phyloP scores from a whole-genome alignment of 2,329 filamentous ascomycete genomes.

The Alternaria panax region DNA sequence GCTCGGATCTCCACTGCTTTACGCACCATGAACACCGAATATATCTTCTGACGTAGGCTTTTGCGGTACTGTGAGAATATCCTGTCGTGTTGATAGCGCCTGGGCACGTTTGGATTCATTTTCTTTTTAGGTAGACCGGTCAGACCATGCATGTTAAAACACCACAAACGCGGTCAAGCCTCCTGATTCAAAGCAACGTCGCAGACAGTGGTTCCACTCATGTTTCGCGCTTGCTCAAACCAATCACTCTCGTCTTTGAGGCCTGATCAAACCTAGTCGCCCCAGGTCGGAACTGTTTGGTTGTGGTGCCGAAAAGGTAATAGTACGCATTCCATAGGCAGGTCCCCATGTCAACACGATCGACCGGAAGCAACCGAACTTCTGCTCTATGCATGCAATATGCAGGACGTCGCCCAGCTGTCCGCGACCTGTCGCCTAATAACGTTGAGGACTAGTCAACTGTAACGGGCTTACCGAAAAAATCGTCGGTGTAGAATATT shows the following conservation, averaged over 20 bases:
- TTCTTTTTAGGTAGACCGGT: constrained; percentile 19
- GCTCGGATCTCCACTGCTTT: background rate
- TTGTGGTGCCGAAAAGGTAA: constrained; percentile 27
- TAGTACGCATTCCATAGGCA: constrained; percentile 40
- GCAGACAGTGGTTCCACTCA: constrained; percentile 5
- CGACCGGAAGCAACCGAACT: constrained; percentile 45
- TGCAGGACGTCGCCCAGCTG: constrained; percentile 24
- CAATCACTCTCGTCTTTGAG: constrained; percentile 27
- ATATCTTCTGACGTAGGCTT: background rate
- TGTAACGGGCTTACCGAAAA: constrained; percentile 30
- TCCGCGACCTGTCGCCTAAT: constrained; percentile 19
- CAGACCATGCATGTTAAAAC: constrained; percentile 25
- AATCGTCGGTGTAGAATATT: constrained; percentile 4
- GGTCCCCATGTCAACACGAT: constrained; percentile 31
- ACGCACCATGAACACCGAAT: background rate
- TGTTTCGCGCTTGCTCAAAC: constrained; percentile 25
- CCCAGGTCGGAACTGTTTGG: constrained; percentile 38
- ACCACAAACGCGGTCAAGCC: constrained; percentile 14
- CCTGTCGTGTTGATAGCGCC: background rate
- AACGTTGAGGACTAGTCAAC: constrained; percentile 21
- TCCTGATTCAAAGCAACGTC: constrained; percentile 23
- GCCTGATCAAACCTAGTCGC: constrained; percentile 29
- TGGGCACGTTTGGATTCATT: constrained; percentile 20
- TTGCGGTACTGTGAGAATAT: background rate
- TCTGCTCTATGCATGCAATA: constrained; percentile 45